Evolutionary conservation across 768 basidiomycete genomes (phyloP).

Genomic region (Naganishia friedmannii): DNA sequence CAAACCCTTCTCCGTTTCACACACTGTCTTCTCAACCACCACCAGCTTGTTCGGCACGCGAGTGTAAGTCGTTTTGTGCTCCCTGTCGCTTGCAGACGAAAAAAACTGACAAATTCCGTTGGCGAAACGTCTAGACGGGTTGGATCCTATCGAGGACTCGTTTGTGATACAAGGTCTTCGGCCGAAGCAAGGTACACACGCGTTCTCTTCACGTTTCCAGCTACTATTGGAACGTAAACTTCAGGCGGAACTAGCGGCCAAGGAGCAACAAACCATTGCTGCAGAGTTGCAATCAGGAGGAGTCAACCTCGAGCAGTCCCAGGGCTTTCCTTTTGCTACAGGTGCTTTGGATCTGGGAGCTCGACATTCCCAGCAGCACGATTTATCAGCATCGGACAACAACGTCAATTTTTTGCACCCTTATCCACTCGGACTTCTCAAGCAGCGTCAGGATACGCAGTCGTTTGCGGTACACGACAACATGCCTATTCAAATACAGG

Average conservation of each 20-base stretch:
- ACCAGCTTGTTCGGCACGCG: slow-evolving; percentile 4
- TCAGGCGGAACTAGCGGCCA: slow-evolving; percentile 14
- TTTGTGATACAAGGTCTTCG: slow-evolving; percentile 1
- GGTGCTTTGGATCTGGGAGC: neutral
- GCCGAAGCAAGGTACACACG: slow-evolving; percentile 4
- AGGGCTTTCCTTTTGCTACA: neutral
- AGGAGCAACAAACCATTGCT: slow-evolving; percentile 2
- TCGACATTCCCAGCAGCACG: neutral
- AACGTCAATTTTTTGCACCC: neutral
- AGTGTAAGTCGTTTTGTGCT: neutral
- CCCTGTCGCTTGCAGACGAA: no score
- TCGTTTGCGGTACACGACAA: neutral
- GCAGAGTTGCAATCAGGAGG: neutral
- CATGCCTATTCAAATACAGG: neutral
- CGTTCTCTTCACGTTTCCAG: slow-evolving; percentile 17
- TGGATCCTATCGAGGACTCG: slow-evolving; percentile 9
- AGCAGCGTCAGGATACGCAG: neutral
- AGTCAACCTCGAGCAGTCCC: neutral
- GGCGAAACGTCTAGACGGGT: neutral
- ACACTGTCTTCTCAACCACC: slow-evolving; percentile 11
- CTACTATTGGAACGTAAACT: slow-evolving; percentile 11
- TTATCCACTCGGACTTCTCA: neutral
- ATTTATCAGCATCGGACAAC: neutral
- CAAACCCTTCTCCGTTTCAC: neutral
- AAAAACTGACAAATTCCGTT: neutral